phyloP scores from a whole-genome alignment of 768 basidiomycete genomes.

The Boletus sp. region DNA sequence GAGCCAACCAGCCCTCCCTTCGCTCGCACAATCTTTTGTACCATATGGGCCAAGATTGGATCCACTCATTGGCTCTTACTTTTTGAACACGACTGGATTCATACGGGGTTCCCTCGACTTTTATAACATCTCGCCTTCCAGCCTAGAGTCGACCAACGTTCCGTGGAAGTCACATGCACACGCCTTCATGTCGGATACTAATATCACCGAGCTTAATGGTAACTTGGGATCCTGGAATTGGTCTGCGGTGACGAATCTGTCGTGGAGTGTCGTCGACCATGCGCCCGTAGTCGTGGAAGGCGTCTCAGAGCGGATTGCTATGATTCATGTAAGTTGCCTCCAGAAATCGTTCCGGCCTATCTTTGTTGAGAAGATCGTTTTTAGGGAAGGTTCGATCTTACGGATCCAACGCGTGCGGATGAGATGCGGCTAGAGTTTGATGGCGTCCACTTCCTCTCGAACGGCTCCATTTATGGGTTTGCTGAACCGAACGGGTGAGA shows the following conservation, averaged over 20 bases:
- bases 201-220: slow-evolving; percentile 46
- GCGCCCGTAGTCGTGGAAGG: slow-evolving; percentile 37
- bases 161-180: slow-evolving; percentile 53
- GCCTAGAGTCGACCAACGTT: slow-evolving; percentile 34
- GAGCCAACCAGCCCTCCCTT: slow-evolving; percentile 39
- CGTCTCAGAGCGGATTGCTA: slow-evolving; percentile 45
- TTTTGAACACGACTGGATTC: slow-evolving; percentile 75
- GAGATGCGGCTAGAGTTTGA: slow-evolving; percentile 71
- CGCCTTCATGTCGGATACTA: slow-evolving; percentile 47
- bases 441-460: slow-evolving; percentile 69
- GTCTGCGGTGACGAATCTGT: slow-evolving; percentile 58
- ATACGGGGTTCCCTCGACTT: slow-evolving; percentile 59
- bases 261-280: slow-evolving; percentile 66
- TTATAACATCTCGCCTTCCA: slow-evolving; percentile 59
- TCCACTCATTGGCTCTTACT: slow-evolving; percentile 54
- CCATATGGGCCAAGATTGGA: slow-evolving; percentile 44
- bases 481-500: slow-evolving; percentile 61
- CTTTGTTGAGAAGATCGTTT: not conserved
- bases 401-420: slow-evolving; percentile 46
- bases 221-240: slow-evolving; percentile 65
- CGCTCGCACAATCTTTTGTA: slow-evolving; percentile 49
- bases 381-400: slow-evolving; percentile 73
- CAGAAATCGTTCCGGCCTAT: not conserved
- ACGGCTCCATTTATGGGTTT: slow-evolving; percentile 76
- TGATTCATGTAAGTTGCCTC: slow-evolving; percentile 58